These are phyloP conservation scores for Xerophyta viscosa DNA, from an alignment of 106 monocot species.

Conservation along the genomic window DNA sequence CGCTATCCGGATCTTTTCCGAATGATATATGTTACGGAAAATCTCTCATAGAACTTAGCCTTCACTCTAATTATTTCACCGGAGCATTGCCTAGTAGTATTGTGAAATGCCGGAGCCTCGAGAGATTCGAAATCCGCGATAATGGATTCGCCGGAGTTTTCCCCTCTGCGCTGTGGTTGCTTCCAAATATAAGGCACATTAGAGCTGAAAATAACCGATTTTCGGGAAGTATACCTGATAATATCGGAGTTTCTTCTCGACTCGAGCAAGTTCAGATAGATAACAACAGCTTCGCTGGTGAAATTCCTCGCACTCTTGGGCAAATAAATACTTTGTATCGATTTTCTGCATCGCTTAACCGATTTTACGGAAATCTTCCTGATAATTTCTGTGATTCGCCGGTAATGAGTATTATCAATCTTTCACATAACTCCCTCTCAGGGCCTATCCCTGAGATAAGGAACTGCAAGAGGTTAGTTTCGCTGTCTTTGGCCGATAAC, in stretches of 20 bases:
- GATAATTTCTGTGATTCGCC: constrained; percentile 56
- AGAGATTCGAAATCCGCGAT: constrained; percentile 56
- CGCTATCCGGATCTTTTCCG: constrained; percentile 51
- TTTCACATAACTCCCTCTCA: constrained; percentile 58
- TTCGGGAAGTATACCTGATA: constrained; percentile 42
- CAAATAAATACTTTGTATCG: constrained; percentile 39
- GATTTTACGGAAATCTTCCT: constrained; percentile 41
- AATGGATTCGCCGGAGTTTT: constrained; percentile 41
- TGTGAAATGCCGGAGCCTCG: constrained; percentile 34
- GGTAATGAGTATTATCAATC: constrained; percentile 51
- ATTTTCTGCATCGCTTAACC: constrained; percentile 56
- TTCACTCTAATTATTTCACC: constrained; percentile 37
- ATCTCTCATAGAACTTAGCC: constrained; percentile 29
- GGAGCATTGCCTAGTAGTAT: constrained; percentile 26
- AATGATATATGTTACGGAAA: constrained; percentile 34
- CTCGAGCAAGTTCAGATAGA: constrained; percentile 74
- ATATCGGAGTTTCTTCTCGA: constrained; percentile 7
- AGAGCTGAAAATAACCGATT: constrained; percentile 63
- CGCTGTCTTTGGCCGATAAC: constrained; percentile 50
- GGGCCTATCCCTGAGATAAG: constrained; percentile 45
- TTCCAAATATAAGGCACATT: constrained; percentile 34
- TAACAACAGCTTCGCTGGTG: constrained; percentile 54
- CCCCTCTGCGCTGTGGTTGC: constrained; percentile 55
- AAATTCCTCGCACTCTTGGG: constrained; percentile 43
- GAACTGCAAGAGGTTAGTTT: constrained; percentile 56